Base-by-base conservation (phyloP, 805 yeast species). In the Cyberlindnera japonica region DNA sequence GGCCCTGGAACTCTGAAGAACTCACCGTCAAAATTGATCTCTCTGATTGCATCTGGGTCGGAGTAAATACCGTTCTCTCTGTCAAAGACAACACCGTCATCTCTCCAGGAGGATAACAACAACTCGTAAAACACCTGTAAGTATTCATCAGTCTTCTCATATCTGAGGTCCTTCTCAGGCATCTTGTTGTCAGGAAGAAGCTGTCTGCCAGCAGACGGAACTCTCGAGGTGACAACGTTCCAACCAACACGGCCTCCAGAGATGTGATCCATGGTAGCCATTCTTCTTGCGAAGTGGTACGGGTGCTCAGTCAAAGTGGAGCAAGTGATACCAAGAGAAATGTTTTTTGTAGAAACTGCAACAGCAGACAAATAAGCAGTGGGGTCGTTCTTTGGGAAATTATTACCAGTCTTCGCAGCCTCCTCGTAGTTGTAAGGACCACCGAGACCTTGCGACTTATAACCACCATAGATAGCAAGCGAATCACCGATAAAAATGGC, bases 191-290 rank as follows among this genome's bases (percentile, higher is more conserved):
- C 66, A 33, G 66, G 68, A 18, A 68, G 50, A 27, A 68, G 49
- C 44, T 69, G 68, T 49, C 69, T 57, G 6, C 75, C 69, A 8
- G 75, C 75, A 48, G 69, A 59, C 40, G 69, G 72, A 30, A 68
- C 51, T 28, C 63, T 58, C 2, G 74, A 64, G 5, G 73, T 65
- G 27, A 71, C 76, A 28, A 71, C 63, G 49, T 71, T 71, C 76
- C 76, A 71, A 24, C 75, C 76, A 40, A 71, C 53, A 49, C 76
- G 62, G 15, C 75, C 76, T 18, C 62, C 62, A 12, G 74, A 66
- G 39, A 71, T 61, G 38, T 71, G 72, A 43, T 71, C 76, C 38
- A 71, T 53, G 1, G 76, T 70, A 13, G 74, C 72, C 42, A 67
- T 50, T 44, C 74, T 59, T 54, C 74, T 59, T 13, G 74, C 69